Conservation (phyloP, 257 asterid species). For the Ocimum tenuiflorum region DNA sequence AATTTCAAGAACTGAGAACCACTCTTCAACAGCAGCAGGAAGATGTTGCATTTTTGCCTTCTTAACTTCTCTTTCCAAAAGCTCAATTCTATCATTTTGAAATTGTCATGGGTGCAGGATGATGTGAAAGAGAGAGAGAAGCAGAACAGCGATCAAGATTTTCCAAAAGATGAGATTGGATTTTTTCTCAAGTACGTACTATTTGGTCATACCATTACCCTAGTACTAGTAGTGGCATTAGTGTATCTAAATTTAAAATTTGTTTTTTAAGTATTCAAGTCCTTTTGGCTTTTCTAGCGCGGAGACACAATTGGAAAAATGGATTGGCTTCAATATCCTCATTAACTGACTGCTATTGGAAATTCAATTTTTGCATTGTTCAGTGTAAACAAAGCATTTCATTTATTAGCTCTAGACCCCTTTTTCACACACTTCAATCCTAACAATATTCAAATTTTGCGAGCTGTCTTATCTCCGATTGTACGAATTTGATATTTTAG, state of each 20-base stretch:
- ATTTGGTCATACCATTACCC: too few relatives aligned
- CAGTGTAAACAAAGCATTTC: slow-evolving; percentile 20
- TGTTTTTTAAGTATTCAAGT: too few relatives aligned
- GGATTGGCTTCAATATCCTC: slow-evolving; percentile 13
- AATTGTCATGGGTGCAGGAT: slow-evolving; percentile 54
- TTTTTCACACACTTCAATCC: slow-evolving; percentile 24
- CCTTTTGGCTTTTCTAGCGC: slow-evolving; percentile 5
- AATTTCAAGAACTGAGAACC: slow-evolving; percentile 74
- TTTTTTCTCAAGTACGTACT: too few relatives aligned
- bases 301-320: too few relatives aligned
- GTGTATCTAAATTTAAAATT: neutral
- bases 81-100: slow-evolving; percentile 19
- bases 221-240: too few relatives aligned
- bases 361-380: slow-evolving; percentile 17
- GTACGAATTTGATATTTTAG: slow-evolving; percentile 12
- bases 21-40: slow-evolving; percentile 97
- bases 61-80: neutral
- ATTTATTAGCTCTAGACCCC: slow-evolving; percentile 24
- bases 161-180: too few relatives aligned
- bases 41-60: slow-evolving; percentile 41
- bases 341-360: neutral
- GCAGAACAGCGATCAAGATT: slow-evolving; percentile 31
- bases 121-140: slow-evolving; percentile 27
- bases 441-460: neutral
- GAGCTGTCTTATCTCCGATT: slow-evolving; percentile 18